These are phyloP conservation scores for Mercurialis annua DNA, from an alignment of 345 rosid species.

Conservation along the genomic window DNA sequence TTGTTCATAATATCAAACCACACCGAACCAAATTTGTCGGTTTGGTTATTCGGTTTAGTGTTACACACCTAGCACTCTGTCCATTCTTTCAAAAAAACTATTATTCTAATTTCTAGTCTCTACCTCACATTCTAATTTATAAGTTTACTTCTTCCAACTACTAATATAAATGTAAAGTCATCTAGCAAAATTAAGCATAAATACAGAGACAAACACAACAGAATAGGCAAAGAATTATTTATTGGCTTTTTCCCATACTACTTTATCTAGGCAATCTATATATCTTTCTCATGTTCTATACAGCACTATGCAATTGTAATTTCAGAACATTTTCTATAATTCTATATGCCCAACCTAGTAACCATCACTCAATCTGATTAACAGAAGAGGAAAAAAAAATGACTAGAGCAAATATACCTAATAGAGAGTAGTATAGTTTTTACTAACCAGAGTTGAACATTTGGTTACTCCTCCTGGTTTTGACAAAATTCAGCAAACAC, in stretches of 20 bases:
- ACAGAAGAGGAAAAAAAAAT: neutral
- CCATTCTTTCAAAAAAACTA: neutral
- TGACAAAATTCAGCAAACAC: slow-evolving; percentile 35
- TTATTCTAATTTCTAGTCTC: neutral
- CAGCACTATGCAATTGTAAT: neutral
- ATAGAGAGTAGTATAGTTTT: neutral
- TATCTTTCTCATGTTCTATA: neutral
- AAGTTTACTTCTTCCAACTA: too few species aligned
- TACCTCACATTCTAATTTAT: neutral
- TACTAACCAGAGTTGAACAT: too few species aligned
- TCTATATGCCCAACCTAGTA: neutral
- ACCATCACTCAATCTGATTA: neutral
- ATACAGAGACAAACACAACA: neutral
- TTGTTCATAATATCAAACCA: too few species aligned
- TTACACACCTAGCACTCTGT: too few species aligned
- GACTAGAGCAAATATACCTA: neutral
- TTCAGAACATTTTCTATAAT: neutral
- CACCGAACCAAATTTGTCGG: too few species aligned
- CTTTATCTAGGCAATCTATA: neutral
- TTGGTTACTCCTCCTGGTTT: slow-evolving; percentile 11
- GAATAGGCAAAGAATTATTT: neutral
- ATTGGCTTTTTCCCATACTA: neutral
- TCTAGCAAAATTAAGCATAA: neutral
- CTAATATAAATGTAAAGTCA: too few species aligned
- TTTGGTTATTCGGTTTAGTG: too few species aligned